Evolutionary conservation across 2,329 filamentous ascomycete genomes (phyloP).

Genomic region (Colletotrichum euphorbiae): DNA sequence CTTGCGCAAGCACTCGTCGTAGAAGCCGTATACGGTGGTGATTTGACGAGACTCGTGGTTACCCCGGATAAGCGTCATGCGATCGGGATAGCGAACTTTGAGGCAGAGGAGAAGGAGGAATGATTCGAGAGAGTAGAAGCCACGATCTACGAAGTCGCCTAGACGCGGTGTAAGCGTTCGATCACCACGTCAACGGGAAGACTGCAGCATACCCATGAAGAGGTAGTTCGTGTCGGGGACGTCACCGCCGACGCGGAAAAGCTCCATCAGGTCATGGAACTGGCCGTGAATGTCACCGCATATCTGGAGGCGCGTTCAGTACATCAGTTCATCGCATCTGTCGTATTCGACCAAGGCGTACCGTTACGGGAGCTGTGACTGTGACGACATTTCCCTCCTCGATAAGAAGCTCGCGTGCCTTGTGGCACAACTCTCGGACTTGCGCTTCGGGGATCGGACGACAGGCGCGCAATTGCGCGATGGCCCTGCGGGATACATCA

Average conservation of each 20-base stretch:
- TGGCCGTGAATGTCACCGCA: slow-evolving; percentile 98
- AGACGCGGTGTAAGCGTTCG: slow-evolving; percentile 10
- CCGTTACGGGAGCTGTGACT: slow-evolving; percentile 93
- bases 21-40: slow-evolving; percentile 97
- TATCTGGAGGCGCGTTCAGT: slow-evolving; percentile 66
- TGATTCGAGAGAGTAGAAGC: slow-evolving; percentile 97
- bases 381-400: slow-evolving; percentile 98
- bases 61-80: slow-evolving; percentile 94
- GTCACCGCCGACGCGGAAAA: slow-evolving; percentile 92
- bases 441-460: slow-evolving; percentile 95
- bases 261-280: slow-evolving; percentile 96
- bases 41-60: slow-evolving; percentile 98
- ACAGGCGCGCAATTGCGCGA: slow-evolving; percentile 94
- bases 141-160: slow-evolving; percentile 97
- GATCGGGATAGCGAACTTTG: slow-evolving; percentile 96
- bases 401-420: slow-evolving; percentile 93
- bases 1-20: slow-evolving; percentile 95
- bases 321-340: background rate
- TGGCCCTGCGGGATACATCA: slow-evolving; percentile 72
- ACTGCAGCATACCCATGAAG: slow-evolving; percentile 80
- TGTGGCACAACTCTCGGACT: slow-evolving; percentile 97
- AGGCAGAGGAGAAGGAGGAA: slow-evolving; percentile 95
- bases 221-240: slow-evolving; percentile 96
- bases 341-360: slow-evolving; percentile 54
- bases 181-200: background rate